Conservation (phyloP, 306 rosid genomes). For the Gleditsia sinensis region DNA sequence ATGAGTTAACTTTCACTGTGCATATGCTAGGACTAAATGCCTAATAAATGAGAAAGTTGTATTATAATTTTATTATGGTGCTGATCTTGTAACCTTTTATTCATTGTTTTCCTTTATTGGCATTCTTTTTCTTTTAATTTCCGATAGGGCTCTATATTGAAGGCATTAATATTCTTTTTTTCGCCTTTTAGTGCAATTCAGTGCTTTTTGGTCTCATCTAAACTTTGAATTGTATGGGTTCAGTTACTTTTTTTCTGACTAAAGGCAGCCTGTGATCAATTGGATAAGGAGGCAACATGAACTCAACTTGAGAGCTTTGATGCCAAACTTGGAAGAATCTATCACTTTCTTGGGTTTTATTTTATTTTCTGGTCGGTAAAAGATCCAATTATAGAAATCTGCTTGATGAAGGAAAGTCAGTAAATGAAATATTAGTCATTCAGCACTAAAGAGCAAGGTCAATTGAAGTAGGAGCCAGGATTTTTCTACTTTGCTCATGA, state of each 20-base stretch:
- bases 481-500: neutral
- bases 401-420: neutral
- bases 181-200: too few relatives aligned
- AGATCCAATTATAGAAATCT: neutral
- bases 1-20: too few relatives aligned
- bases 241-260: neutral
- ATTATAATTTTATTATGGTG: neutral
- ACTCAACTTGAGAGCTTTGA: neutral
- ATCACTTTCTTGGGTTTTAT: neutral
- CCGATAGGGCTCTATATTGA: conserved; percentile 31
- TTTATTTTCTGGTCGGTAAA: too few relatives aligned
- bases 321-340: neutral
- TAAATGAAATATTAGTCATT: neutral
- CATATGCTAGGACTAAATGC: too few relatives aligned
- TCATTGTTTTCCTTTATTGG: neutral
- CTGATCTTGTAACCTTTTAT: neutral
- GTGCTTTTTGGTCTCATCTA: too few relatives aligned
- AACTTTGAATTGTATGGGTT: neutral
- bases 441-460: neutral
- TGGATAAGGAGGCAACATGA: neutral
- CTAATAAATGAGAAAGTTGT: neutral
- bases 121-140: conserved; percentile 5
- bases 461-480: neutral
- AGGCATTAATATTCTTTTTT: too few relatives aligned
- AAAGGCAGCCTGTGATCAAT: neutral